Base-by-base conservation (phyloP, 441 rosid species). In the Kokia cookei region DNA sequence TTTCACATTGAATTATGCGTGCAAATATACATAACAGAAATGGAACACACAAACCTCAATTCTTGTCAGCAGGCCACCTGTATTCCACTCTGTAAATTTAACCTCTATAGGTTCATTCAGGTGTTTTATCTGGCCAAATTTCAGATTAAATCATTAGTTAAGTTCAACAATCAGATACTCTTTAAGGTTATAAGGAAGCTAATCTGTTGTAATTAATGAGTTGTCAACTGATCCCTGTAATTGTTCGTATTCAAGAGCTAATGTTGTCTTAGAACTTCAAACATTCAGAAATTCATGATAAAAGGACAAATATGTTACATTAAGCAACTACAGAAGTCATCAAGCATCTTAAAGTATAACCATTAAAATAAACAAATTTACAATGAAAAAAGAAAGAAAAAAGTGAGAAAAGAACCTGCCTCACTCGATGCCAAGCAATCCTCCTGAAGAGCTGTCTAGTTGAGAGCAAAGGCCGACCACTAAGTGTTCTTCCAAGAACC, bases 361-460 rank as follows among this genome's bases (percentile, higher is more conserved):
- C 27, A 2, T n/a, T 6, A 19, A 45, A 22, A n/a, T 42, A 7
- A 40, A 42, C 14, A 65, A 70, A 77, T 51, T 19, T 10, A 71
- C 37, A 17, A 69, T 9, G 69, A 29, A 64, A 1, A 35, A 53
- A 59, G 1, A 22, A 48, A 37, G 65, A 35, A 78, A 73, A 63
- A 73, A 81, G 85, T 5, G 62, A 91, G 93, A 88, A 78, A 81
- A 89, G 89, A 88, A 95, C 98, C 98, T 93, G 99, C 99, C 98
- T 95, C 92, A 89, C 90, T 82, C 98, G 97, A 67, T 89, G 92
- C 98, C 99, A 95, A 65, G 99, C 89, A 47, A 88, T 79, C 76
- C 85, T 84, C 65, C 93, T 82, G 53, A 93, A 89, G 1, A 88
- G 72, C 6, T 92, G 81, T 76, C 99, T 86, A 2, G 89, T 85